Conservation (phyloP, 1,284 basidiomycete genomes). For the Leccinum griseonigrum region DNA sequence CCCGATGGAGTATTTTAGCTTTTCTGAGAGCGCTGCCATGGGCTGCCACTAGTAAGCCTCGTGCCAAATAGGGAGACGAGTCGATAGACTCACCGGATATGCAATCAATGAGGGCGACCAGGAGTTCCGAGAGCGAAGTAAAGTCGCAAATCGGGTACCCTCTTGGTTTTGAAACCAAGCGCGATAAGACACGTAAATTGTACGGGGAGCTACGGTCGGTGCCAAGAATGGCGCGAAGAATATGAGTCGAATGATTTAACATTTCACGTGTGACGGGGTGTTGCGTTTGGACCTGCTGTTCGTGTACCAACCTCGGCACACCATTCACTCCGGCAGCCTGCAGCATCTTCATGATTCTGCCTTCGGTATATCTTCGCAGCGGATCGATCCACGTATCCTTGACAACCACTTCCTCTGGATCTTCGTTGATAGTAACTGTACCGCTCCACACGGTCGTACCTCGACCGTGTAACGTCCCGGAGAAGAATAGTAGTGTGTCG, state of each 20-base stretch:
- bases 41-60: background rate
- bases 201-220: background rate
- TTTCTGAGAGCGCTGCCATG: conserved; percentile 1
- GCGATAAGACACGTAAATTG: background rate
- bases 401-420: background rate
- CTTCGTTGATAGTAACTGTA: background rate
- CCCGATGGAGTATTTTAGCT: background rate
- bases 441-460: background rate
- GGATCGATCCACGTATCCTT: background rate
- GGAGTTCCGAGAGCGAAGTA: background rate
- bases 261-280: background rate
- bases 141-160: conserved; percentile 5
- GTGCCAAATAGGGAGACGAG: background rate
- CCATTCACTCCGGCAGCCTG: background rate
- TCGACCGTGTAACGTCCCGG: background rate
- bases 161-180: conserved; percentile 1
- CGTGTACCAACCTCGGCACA: background rate
- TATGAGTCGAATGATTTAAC: no score
- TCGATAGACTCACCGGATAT: background rate
- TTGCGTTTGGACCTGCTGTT: background rate
- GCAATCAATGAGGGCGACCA: conserved; percentile 5
- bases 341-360: background rate
- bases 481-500: background rate
- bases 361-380: background rate
- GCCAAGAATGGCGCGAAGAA: background rate